phyloP scores from a whole-genome alignment of 108 stramenopile genomes.

The Epithemia pelagica region DNA sequence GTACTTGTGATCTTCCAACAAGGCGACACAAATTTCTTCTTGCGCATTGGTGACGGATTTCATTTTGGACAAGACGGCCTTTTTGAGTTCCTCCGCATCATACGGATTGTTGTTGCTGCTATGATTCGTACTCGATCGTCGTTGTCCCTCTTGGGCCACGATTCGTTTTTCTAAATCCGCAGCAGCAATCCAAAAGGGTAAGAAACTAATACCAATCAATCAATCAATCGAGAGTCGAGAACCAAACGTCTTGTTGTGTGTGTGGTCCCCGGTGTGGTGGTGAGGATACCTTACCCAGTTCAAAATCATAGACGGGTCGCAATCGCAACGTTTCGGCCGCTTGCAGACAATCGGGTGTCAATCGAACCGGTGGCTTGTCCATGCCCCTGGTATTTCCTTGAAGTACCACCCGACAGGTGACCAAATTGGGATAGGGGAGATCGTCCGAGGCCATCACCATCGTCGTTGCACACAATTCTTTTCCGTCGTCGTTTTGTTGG shows the following conservation, averaged over 20 bases:
- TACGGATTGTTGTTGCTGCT: not conserved
- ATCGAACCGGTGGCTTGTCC: conserved; percentile 19
- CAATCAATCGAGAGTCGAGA: too few species aligned
- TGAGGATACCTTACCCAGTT: too few species aligned
- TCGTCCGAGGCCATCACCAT: too few species aligned
- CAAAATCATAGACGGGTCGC: conserved; percentile 14
- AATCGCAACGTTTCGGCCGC: conserved; percentile 7
- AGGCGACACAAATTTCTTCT: conserved; percentile 34
- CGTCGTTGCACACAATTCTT: too few species aligned
- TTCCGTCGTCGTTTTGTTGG: too few species aligned
- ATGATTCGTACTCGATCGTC: too few species aligned
- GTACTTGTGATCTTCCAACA: conserved; percentile 29
- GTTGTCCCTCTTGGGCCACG: too few species aligned
- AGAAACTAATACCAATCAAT: too few species aligned
- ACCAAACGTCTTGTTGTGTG: too few species aligned
- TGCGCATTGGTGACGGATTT: conserved; percentile 35
- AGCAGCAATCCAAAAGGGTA: too few species aligned
- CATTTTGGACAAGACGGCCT: conserved; percentile 29
- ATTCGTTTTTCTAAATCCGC: not conserved
- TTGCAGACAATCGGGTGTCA: conserved; percentile 19
- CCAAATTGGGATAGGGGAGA: conserved; percentile 26
- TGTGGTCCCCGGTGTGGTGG: too few species aligned
- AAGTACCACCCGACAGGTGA: conserved; percentile 15
- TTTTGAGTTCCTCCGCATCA: conserved; percentile 19
- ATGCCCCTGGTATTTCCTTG: conserved; percentile 7